Conservation (phyloP, 2,329 filamentous ascomycete genomes). For the Huntiella bhutanensis region DNA sequence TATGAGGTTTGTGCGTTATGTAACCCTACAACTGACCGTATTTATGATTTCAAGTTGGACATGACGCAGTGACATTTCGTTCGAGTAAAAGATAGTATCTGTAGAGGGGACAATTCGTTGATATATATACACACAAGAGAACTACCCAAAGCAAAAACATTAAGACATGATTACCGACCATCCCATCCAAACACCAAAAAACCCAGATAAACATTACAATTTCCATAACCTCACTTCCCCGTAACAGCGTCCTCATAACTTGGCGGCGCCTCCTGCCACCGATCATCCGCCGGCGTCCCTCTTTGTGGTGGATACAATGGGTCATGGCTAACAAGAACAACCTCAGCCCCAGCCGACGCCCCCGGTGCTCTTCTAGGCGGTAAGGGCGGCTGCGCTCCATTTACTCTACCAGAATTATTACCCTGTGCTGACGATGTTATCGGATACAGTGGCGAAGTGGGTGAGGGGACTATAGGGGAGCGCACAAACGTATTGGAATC, state of each 20-base stretch:
- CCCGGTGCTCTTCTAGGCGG: slow-evolving; percentile 12
- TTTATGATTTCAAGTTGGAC: too few relatives aligned
- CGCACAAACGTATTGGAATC: neutral
- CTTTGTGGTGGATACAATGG: slow-evolving; percentile 41
- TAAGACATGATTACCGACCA: too few relatives aligned
- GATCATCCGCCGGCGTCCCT: slow-evolving; percentile 23
- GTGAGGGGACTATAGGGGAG: neutral
- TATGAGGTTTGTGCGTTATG: slow-evolving; percentile 16
- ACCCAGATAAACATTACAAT: too few relatives aligned
- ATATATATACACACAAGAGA: too few relatives aligned
- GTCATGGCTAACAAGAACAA: slow-evolving; percentile 21
- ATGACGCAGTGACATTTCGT: too few relatives aligned
- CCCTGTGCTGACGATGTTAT: neutral
- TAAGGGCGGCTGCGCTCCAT: slow-evolving; percentile 11
- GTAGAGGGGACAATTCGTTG: too few relatives aligned
- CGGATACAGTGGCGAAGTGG: neutral
- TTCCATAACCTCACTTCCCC: slow-evolving; percentile 42
- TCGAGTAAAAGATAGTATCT: too few relatives aligned
- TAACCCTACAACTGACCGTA: too few relatives aligned
- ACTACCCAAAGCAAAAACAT: too few relatives aligned
- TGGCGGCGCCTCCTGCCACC: slow-evolving; percentile 63
- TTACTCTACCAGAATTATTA: neutral
- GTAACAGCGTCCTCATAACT: slow-evolving; percentile 91
- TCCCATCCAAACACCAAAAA: too few relatives aligned
- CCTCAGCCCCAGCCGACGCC: slow-evolving; percentile 13